phyloP scores from a whole-genome alignment of 768 basidiomycete species.

The Mycena rosella region DNA sequence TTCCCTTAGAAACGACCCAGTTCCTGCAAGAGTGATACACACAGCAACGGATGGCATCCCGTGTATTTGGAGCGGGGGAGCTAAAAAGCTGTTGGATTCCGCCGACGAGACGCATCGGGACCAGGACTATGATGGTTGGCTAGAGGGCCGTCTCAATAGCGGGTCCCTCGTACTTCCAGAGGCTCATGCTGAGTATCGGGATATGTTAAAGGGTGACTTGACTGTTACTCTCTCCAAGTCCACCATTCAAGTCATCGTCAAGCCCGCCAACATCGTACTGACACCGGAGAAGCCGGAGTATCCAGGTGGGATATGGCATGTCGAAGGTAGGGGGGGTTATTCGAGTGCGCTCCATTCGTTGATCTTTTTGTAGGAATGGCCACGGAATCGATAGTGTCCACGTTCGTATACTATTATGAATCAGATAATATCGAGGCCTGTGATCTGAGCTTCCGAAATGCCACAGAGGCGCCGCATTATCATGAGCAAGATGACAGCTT shows the following conservation, averaged over 20 bases:
- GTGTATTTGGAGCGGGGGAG: slow-evolving; percentile 15
- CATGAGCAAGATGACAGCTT: slow-evolving; percentile 34
- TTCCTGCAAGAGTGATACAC: no score
- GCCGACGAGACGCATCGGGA: no score
- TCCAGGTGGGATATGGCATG: slow-evolving; percentile 53
- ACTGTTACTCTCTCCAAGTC: slow-evolving; percentile 9
- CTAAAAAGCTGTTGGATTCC: neutral
- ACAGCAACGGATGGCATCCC: neutral
- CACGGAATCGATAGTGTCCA: no score
- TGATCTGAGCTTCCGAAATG: slow-evolving; percentile 46
- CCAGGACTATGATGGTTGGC: no score
- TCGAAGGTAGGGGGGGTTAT: slow-evolving; percentile 45
- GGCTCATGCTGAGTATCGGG: no score
- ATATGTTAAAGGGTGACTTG: neutral
- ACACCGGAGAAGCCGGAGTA: slow-evolving; percentile 54
- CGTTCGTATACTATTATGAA: slow-evolving; percentile 42
- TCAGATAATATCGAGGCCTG: slow-evolving; percentile 48
- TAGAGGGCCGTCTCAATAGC: neutral
- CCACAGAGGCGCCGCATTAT: slow-evolving; percentile 41
- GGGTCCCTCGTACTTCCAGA: slow-evolving; percentile 17
- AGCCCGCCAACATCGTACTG: slow-evolving; percentile 52
- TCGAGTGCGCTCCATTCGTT: neutral
- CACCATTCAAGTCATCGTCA: slow-evolving; percentile 54
- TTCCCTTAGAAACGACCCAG: slow-evolving; percentile 6
- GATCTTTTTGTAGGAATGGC: no score